Evolutionary conservation across 306 rosid genomes (phyloP).

Genomic region (Gynostemma pentaphyllum): DNA sequence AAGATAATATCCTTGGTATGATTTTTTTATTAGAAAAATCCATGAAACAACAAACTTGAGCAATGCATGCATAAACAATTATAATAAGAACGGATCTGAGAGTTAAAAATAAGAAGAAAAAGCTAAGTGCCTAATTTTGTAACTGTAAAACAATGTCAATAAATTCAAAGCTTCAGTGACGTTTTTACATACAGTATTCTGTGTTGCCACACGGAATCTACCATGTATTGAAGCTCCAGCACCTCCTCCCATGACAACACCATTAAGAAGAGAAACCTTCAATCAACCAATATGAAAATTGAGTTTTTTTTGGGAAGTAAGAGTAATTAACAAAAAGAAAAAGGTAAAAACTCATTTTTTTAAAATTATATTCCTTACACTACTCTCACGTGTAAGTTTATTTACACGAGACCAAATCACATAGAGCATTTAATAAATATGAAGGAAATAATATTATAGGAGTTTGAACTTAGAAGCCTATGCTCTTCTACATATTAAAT

Average conservation of each 20-base stretch:
- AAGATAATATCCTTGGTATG: too few species aligned
- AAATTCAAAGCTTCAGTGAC: not conserved
- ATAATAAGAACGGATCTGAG: not conserved
- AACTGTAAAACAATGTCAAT: not conserved
- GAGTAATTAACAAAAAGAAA: too few species aligned
- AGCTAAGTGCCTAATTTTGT: not conserved
- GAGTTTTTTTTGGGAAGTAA: not conserved
- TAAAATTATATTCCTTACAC: too few species aligned
- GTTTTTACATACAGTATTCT: constrained; percentile 38
- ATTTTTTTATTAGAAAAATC: too few species aligned
- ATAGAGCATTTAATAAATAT: too few species aligned
- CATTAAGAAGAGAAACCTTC: constrained; percentile 85
- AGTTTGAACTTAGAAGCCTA: too few species aligned
- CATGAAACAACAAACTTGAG: not conserved
- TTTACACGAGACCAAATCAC: too few species aligned
- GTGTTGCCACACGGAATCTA: constrained; percentile 80
- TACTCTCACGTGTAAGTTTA: too few species aligned
- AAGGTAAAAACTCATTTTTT: too few species aligned
- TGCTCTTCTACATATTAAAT: too few species aligned
- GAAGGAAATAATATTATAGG: too few species aligned
- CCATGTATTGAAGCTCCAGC: constrained; percentile 90
- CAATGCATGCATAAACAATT: not conserved
- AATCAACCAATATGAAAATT: not conserved
- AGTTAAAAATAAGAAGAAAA: not conserved
- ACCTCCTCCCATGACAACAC: constrained; percentile 98